A percentile compares a stretch with the other conserved stretches of the same genome.
phyloP scores from a whole-genome alignment of 140 eudicot species.

The Flaveria floridana region DNA sequence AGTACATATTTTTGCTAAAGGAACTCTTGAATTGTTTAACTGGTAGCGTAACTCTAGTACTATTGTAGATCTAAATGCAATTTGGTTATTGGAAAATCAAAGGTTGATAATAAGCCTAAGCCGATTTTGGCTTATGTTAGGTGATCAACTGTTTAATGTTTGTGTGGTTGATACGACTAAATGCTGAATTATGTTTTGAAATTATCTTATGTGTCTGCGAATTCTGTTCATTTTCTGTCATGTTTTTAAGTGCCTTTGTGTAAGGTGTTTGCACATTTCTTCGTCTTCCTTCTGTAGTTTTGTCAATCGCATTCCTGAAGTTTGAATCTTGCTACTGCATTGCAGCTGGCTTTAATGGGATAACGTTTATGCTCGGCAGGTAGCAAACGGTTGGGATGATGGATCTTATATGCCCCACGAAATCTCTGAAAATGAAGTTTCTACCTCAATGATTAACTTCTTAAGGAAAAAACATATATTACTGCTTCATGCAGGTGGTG shows the following conservation, averaged over 20 bases:
- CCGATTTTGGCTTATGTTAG: not conserved
- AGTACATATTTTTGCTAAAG: not conserved
- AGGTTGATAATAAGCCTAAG: not conserved
- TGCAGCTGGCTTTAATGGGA: slow-evolving; percentile 31
- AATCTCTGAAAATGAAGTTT: slow-evolving; percentile 38
- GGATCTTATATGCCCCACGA: slow-evolving; percentile 34
- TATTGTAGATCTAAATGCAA: not conserved
- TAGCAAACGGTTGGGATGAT: slow-evolving; percentile 25
- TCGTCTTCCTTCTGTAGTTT: not conserved
- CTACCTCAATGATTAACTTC: slow-evolving; percentile 43
- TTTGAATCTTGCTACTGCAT: slow-evolving; percentile 35
- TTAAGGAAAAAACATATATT: slow-evolving; percentile 67
- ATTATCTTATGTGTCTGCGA: not conserved
- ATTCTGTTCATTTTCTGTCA: not conserved
- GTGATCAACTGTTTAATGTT: slow-evolving; percentile 15
- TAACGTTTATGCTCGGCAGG: slow-evolving; percentile 50
- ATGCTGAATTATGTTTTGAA: not conserved
- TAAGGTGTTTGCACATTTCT: slow-evolving; percentile 23
- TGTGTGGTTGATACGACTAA: slow-evolving; percentile 10
- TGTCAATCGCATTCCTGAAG: slow-evolving; percentile 8
- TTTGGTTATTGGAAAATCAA: not conserved
- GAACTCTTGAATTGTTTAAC: not conserved
- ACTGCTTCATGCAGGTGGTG: slow-evolving; percentile 98
- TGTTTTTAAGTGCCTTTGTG: slow-evolving; percentile 5
- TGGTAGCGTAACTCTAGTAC: not conserved